Conservation (phyloP, 2,329 filamentous ascomycete genomes). For the Blastomyces parvus region DNA sequence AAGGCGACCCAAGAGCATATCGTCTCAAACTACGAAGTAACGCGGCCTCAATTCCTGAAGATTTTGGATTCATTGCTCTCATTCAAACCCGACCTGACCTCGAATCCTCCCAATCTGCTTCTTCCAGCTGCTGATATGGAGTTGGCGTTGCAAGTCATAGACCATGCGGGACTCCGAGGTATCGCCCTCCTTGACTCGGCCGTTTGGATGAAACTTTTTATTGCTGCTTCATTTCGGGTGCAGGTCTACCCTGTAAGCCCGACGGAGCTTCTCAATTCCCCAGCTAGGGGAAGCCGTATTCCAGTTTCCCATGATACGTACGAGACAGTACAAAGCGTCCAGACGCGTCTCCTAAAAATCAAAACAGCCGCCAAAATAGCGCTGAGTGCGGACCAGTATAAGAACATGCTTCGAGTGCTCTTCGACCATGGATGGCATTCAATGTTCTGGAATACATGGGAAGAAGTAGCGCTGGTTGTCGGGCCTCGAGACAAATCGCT, state of each 20-base stretch:
- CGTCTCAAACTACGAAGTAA: conserved; percentile 27
- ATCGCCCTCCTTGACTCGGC: conserved; percentile 36
- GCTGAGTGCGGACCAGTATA: conserved; percentile 24
- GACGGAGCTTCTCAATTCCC: neutral
- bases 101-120: conserved; percentile 12
- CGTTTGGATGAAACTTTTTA: conserved; percentile 39
- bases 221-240: conserved; percentile 31
- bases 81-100: conserved; percentile 13
- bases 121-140: conserved; percentile 24
- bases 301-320: conserved; percentile 11
- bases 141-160: conserved; percentile 34
- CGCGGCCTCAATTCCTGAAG: conserved; percentile 26
- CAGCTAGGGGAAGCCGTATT: conserved; percentile 14
- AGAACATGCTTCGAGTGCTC: conserved; percentile 25
- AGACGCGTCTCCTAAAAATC: conserved; percentile 23
- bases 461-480: conserved; percentile 44
- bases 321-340: conserved; percentile 14
- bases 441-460: conserved; percentile 54
- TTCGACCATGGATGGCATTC: conserved; percentile 43
- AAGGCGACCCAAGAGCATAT: conserved; percentile 28
- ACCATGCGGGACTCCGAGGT: conserved; percentile 35
- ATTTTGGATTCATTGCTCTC: conserved; percentile 32
- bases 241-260: conserved; percentile 34
- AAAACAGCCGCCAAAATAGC: conserved; percentile 23
- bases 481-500: conserved; percentile 42